Base-by-base conservation (phyloP, 495 filamentous ascomycete species). In the Trichoderma erinaceum region DNA sequence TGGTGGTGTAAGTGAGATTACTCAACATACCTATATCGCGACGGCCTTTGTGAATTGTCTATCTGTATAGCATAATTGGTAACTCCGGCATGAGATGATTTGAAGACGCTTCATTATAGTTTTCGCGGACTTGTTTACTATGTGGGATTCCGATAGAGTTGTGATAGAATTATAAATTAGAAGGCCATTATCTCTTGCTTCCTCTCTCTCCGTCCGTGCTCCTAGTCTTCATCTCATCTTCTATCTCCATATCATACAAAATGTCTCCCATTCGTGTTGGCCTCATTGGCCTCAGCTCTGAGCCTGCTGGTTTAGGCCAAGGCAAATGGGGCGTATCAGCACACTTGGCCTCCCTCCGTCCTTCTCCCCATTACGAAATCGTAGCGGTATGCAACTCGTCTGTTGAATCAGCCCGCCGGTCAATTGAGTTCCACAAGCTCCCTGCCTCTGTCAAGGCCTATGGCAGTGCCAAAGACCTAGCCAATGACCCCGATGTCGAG, bases 341-440 rank as follows among this genome's bases (percentile, higher is more conserved):
- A 3, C 84, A 86, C 72, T 75, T 85, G 3, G 77, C 78, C 16
- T 77, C 71, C 67, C 73, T 82, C 41, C 72, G 71, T 12, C 71
- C 73, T 46, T 68, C 66, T 41, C 69, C 72, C 63, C 71, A 78
- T 21, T 85, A 81, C 73, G 71, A 78, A 35, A 77, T 86, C 68
- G 75, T 76, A 8, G 85, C 84, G 8, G 70, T 87, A n/a, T 77
- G 76, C 69, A 86, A 84, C 71, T 81, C 82, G 13, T 78, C 68
- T 56, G 66, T 73, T 4, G 76, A 75, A 5, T 76, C 78, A 13
- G 82, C 86, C 10, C 69, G 75, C 63, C 72, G 66, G 12, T 77
- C 84, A 4, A 82, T 85, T 32, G 65, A 72, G 41, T 65, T 69
- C 15, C 78, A 81, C 71, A 73, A 76, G 1, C 77, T 87, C 12